Base-by-base conservation (phyloP, 352 stramenopile species). In the Ophiocytium majus region DNA sequence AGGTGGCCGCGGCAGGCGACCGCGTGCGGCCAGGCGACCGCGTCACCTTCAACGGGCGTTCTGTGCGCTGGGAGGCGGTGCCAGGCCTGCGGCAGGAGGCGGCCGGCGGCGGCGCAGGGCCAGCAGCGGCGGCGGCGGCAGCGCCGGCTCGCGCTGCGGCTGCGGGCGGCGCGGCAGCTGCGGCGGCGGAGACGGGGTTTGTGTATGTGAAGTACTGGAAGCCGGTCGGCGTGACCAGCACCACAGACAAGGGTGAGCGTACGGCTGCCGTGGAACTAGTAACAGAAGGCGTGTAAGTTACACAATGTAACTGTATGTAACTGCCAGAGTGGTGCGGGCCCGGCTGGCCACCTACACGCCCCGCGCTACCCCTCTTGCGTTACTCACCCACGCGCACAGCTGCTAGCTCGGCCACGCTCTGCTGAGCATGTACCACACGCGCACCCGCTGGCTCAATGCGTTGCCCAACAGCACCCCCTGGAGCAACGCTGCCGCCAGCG, bases 181-280 rank as follows among this genome's bases (percentile, higher is more conserved):
- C 32, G 32, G 66, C 66, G 35, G 32, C 66, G 66, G 66, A 5
- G 23, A 5, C 9, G 34, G 34, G 34, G 28, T 84, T 88, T 35
- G 36, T 87, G 0, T 94, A 94, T 82, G 83, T 94, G 37, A 94
- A 94, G 86, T 95, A 93, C 82, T 93, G 88, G 86, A 95, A 95
- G 85, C 92, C 92, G 63, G 35, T 78, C 5, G 66, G 66, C 5
- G 66, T 78, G 50, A 92, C 88, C 35, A 93, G 92, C 82, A 94
- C 92, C 0, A 93, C 91, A 19, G 91, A 94, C 88, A 63, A 17
- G 63, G 66, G n/a, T n/a, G n/a, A n/a, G n/a, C n/a, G n/a, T n/a
- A n/a, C n/a, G n/a, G n/a, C n/a, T n/a, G n/a, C n/a, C n/a, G n/a
- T n/a, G n/a, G n/a, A n/a, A n/a, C n/a, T n/a, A n/a, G n/a, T n/a